Percentiles rank a stretch among this genome's conserved stretches.
Conservation (phyloP, 805 yeast genomes). For the Suhomyces sp. region DNA sequence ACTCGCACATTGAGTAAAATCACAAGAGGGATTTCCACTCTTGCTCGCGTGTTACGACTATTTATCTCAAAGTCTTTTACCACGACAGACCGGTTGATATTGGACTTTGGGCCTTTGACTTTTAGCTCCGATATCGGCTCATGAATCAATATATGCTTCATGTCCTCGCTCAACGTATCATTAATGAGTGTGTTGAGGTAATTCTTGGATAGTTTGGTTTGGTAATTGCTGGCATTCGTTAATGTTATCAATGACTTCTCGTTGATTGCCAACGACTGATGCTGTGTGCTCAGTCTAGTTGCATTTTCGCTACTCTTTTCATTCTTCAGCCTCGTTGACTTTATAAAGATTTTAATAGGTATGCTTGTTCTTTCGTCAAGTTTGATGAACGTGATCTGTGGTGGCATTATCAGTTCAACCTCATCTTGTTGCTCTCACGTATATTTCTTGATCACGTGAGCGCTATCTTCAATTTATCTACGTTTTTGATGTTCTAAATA, state of each 20-base stretch:
- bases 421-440: background rate
- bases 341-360: constrained; percentile 13
- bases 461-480: too few species aligned
- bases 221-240: constrained; percentile 11
- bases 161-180: constrained; percentile 2
- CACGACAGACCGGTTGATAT: background rate
- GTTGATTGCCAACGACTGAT: constrained; percentile 13
- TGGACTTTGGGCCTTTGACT: background rate
- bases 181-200: constrained; percentile 10
- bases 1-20: constrained; percentile 2
- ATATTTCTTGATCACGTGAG: background rate
- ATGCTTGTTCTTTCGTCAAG: constrained; percentile 2
- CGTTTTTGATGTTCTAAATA: background rate
- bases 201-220: constrained; percentile 12
- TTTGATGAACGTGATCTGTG: constrained; percentile 12
- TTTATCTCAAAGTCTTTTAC: background rate
- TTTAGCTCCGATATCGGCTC: constrained; percentile 6
- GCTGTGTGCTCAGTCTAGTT: background rate
- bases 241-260: constrained; percentile 12
- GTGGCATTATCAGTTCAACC: constrained; percentile 9
- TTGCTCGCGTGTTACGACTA: background rate
- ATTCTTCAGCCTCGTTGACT: background rate
- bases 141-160: constrained; percentile 6
- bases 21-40: constrained; percentile 2
- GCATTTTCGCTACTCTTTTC: background rate